Evolutionary conservation across 768 basidiomycete genomes (phyloP).

Genomic region (Dentipellis sp.): DNA sequence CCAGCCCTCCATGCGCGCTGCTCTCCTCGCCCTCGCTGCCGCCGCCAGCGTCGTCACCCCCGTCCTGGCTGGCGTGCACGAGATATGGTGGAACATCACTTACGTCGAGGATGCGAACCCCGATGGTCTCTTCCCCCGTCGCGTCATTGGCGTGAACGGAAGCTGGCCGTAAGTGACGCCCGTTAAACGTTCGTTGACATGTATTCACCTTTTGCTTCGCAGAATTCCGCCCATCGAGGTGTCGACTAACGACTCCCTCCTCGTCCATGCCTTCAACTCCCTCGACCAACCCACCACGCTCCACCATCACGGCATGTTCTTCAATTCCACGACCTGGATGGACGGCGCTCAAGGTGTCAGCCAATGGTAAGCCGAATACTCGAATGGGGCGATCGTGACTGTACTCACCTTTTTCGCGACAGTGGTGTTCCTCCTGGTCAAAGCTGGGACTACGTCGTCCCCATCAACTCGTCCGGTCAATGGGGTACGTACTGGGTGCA

Average conservation of each 20-base stretch:
- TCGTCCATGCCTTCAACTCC: constrained; percentile 71
- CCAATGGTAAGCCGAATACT: constrained; percentile 54
- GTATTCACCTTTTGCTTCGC: neutral
- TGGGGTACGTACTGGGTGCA: constrained; percentile 82
- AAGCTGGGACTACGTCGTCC: constrained; percentile 67
- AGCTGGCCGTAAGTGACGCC: constrained; percentile 77
- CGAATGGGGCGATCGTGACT: neutral
- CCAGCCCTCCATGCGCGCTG: constrained; percentile 5
- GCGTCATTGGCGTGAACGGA: constrained; percentile 81
- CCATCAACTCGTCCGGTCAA: constrained; percentile 57
- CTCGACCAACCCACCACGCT: constrained; percentile 59
- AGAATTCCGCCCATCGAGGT: constrained; percentile 82
- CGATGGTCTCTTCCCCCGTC: constrained; percentile 68
- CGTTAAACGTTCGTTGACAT: neutral
- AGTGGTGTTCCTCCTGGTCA: constrained; percentile 74
- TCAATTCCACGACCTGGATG: constrained; percentile 80
- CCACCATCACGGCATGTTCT: constrained; percentile 95
- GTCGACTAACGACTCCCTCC: constrained; percentile 57
- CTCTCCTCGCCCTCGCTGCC: constrained; percentile 12
- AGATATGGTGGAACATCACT: constrained; percentile 88
- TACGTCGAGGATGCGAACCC: constrained; percentile 76
- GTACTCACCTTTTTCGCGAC: neutral
- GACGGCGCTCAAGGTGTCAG: constrained; percentile 80
- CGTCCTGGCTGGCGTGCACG: constrained; percentile 56
- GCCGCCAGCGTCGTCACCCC: constrained; percentile 26